phyloP scores from a whole-genome alignment of 2,329 filamentous ascomycete genomes.

The Zasmidium angulare region DNA sequence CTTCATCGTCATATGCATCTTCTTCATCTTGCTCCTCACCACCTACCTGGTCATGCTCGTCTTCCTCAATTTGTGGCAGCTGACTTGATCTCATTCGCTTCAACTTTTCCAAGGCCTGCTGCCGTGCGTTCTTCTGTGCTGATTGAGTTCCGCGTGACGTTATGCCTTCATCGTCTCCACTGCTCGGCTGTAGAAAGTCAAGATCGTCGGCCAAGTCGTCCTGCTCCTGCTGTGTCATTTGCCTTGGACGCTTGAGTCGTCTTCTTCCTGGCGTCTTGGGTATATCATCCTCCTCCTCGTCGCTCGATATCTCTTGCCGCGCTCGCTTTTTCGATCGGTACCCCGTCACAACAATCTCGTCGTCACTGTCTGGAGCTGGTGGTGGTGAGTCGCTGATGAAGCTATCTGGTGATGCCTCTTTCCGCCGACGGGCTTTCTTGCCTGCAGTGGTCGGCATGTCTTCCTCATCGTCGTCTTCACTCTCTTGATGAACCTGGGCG shows the following conservation, averaged over 20 bases:
- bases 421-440: conserved; percentile 22
- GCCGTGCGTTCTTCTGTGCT: conserved; percentile 37
- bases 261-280: conserved; percentile 28
- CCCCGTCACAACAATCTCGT: conserved; percentile 28
- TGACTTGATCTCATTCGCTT: conserved; percentile 36
- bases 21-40: conserved; percentile 34
- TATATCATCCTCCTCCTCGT: conserved; percentile 11
- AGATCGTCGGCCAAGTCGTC: conserved; percentile 49
- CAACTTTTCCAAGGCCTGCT: conserved; percentile 46
- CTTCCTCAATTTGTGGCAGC: conserved; percentile 24
- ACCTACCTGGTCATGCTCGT: conserved; percentile 28
- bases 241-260: conserved; percentile 22
- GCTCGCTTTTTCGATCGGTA: conserved; percentile 18
- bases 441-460: conserved; percentile 32
- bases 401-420: conserved; percentile 18
- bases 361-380: conserved; percentile 29
- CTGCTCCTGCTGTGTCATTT: conserved; percentile 34
- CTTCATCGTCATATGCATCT: conserved; percentile 53
- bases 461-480: conserved; percentile 29
- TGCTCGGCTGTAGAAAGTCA: conserved; percentile 41
- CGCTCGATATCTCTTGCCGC: conserved; percentile 9
- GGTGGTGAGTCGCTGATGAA: conserved; percentile 27
- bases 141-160: conserved; percentile 30
- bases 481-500: conserved; percentile 14
- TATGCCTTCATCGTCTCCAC: conserved; percentile 28